phyloP scores from a whole-genome alignment of 192 early-diverging fungal genomes.

The Rhizoclosmatium globosum region DNA sequence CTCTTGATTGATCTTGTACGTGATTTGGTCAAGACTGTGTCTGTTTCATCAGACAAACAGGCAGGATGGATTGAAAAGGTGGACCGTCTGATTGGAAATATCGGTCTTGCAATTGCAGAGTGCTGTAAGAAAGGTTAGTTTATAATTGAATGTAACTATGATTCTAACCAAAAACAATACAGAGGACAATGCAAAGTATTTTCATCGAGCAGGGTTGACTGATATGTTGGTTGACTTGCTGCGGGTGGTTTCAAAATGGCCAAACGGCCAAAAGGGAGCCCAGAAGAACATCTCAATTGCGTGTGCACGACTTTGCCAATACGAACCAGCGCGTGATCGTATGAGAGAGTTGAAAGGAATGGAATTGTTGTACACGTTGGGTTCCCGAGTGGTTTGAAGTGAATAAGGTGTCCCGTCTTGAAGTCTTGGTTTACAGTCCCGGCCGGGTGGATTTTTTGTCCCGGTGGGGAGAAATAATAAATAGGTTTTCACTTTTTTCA shows the following conservation, averaged over 20 bases:
- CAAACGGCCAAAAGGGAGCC: not conserved
- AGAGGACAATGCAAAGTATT: not conserved
- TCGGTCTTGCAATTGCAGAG: slow-evolving; percentile 9
- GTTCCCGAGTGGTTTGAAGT: not conserved
- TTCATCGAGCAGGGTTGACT: slow-evolving; percentile 4
- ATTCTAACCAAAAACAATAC: not conserved
- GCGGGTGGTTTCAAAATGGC: not conserved
- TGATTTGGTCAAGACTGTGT: not conserved
- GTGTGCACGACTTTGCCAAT: slow-evolving; percentile 26
- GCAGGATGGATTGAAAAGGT: not conserved
- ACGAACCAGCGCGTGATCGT: not conserved
- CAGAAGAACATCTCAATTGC: slow-evolving; percentile 28
- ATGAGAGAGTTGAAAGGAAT: slow-evolving; percentile 19
- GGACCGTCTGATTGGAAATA: not conserved
- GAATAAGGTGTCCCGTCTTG: not conserved
- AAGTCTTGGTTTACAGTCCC: too few species aligned
- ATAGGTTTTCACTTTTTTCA: too few species aligned
- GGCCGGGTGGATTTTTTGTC: too few species aligned
- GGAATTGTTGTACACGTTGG: slow-evolving; percentile 8
- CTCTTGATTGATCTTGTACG: not conserved
- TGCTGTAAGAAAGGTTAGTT: slow-evolving; percentile 19
- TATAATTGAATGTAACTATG: not conserved
- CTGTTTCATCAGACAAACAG: not conserved
- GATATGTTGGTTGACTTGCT: slow-evolving; percentile 9
- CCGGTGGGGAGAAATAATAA: too few species aligned